Evolutionary conservation across 768 basidiomycete genomes (phyloP), one percentile per base, ranked within the genome.

Genomic region (Cytidiella melzeri): DNA sequence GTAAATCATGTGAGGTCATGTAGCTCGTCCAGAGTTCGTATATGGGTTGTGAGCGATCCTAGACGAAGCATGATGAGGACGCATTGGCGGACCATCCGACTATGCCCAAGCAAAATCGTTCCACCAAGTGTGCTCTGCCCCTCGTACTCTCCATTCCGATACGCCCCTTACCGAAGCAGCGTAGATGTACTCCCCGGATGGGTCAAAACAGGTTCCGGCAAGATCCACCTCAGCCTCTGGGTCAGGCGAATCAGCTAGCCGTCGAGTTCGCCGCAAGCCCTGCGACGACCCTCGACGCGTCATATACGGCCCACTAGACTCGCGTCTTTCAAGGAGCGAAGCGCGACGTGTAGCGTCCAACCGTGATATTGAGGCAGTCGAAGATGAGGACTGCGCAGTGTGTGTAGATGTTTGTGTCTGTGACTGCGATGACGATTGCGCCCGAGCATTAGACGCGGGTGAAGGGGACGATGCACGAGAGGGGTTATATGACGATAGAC

Each of bases 71-170:
- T 34, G 30, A 15, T 15, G 30, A 7, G 30, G 30, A 34, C 15
- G 30, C 15, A 34, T 7, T 15, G 30, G 30, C 30, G 9, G 30
- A 34, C 9, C 15, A 7, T 15, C 9, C 9, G 13, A 11, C n/a
- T 63, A 76, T 50, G 67, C 73, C 70, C 74, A 75, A 30, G 61
- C 59, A 1, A 72, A 71, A 55, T 71, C 75, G 39, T 72, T 67
- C 81, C 83, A 88, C 84, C 84, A 89, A 44, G 77, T 69, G 71
- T 84, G 86, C 54, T 83, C 83, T 12, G 80, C 77, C 4, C 83
- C 84, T 19, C 77, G 71, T 45, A 93, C 71, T 39, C 75, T 71
- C 86, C 87, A 93, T 62, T 92, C 90, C 5, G 81, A 83, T 21
- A 93, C 70, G 30, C 81, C 80, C 51, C 70, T 63, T 51, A 76